These are phyloP conservation scores for Coniferiporia weirii DNA, from an alignment of 1,284 basidiomycete species.

Conservation along the genomic window DNA sequence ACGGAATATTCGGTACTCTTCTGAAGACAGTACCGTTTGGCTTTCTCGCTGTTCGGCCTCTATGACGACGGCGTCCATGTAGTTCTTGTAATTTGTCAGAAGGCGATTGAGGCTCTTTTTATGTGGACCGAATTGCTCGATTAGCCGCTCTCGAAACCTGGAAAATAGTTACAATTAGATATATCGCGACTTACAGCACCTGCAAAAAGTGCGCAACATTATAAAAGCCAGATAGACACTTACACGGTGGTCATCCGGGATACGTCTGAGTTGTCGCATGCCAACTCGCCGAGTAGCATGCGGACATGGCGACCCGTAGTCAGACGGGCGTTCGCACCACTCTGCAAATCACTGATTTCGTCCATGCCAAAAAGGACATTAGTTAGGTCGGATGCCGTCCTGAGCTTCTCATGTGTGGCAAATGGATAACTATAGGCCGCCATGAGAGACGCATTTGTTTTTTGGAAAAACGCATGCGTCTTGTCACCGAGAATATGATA, in stretches of 20 bases:
- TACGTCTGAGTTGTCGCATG: constrained; percentile 49
- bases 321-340: constrained; percentile 38
- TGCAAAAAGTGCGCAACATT: background rate
- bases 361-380: constrained; percentile 65
- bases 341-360: constrained; percentile 64
- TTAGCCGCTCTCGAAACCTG: constrained; percentile 9
- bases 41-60: constrained; percentile 1
- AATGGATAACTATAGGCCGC: constrained; percentile 59
- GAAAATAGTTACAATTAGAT: background rate
- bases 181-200: background rate
- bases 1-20: constrained; percentile 25
- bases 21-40: constrained; percentile 22
- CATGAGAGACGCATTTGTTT: constrained; percentile 55
- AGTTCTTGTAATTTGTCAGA: background rate
- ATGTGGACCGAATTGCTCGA: background rate
- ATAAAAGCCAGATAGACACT: background rate
- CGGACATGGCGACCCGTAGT: constrained; percentile 51
- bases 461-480: constrained; percentile 54
- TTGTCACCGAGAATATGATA: constrained; percentile 53
- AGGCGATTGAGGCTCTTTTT: constrained; percentile 1
- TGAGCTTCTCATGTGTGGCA: constrained; percentile 50
- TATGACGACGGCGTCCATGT: background rate
- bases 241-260: constrained; percentile 5
- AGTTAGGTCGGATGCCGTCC: constrained; percentile 58
- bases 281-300: constrained; percentile 44